These are phyloP conservation scores for Hypoxylon rickii DNA, from an alignment of 495 filamentous ascomycete genomes.

Conservation along the genomic window DNA sequence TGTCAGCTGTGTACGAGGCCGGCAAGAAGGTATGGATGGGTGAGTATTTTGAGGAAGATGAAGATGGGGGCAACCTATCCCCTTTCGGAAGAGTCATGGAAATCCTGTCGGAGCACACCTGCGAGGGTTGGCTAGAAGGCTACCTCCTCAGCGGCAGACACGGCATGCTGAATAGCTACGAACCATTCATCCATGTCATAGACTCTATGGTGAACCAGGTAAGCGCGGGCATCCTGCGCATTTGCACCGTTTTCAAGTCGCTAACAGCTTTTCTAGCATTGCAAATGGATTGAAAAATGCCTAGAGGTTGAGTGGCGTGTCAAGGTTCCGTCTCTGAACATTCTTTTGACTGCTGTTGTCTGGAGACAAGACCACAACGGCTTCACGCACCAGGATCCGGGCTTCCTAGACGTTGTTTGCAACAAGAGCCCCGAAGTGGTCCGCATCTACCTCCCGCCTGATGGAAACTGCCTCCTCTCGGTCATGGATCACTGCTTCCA, in stretches of 20 bases:
- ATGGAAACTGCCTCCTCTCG: constrained; percentile 72
- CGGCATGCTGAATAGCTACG: constrained; percentile 75
- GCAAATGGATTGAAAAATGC: constrained; percentile 80
- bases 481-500: constrained; percentile 71
- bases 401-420: constrained; percentile 73
- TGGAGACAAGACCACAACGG: constrained; percentile 82
- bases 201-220: constrained; percentile 76
- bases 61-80: constrained; percentile 69
- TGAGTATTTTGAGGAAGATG: constrained; percentile 73
- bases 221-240: too few species aligned
- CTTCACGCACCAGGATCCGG: constrained; percentile 78
- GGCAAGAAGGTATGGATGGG: constrained; percentile 79
- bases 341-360: constrained; percentile 73
- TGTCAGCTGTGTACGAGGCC: constrained; percentile 66
- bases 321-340: constrained; percentile 71
- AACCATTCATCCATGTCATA: constrained; percentile 78
- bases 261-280: constrained; percentile 54
- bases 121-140: constrained; percentile 77
- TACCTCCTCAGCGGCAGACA: constrained; percentile 73
- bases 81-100: constrained; percentile 72
- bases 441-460: constrained; percentile 75
- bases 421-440: constrained; percentile 78
- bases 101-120: constrained; percentile 76
- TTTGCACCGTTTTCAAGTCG: background rate
- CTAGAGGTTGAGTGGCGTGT: constrained; percentile 71